A percentile compares a stretch with the other conserved stretches of the same genome.
phyloP scores from a whole-genome alignment of 805 yeast genomes.

The Metschnikowia sp. region DNA sequence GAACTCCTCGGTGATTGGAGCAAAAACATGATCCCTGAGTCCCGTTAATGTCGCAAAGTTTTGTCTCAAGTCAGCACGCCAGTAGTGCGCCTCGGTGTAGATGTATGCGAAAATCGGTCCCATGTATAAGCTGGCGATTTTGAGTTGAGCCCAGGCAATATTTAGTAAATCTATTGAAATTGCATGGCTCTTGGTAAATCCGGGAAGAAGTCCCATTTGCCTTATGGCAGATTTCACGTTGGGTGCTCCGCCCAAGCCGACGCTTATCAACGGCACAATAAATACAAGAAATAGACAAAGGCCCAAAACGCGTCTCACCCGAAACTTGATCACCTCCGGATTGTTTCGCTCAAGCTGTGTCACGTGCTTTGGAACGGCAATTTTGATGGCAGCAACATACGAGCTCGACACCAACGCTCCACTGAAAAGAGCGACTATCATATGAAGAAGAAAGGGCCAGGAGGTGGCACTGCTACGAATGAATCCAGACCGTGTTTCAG shows the following conservation, averaged over 20 bases:
- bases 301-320: constrained; percentile 36
- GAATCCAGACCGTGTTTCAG: too few species aligned
- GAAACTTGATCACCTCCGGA: constrained; percentile 36
- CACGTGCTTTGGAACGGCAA: constrained; percentile 22
- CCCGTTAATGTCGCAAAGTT: constrained; percentile 35
- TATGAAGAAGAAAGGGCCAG: background rate
- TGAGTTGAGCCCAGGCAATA: constrained; percentile 9
- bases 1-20: constrained; percentile 78
- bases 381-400: constrained; percentile 46
- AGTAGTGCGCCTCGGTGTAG: constrained; percentile 1
- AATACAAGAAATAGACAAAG: constrained; percentile 30
- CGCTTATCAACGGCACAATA: constrained; percentile 24
- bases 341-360: constrained; percentile 38
- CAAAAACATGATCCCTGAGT: constrained; percentile 57
- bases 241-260: constrained; percentile 8
- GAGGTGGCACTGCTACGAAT: too few species aligned
- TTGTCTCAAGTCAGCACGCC: constrained; percentile 17
- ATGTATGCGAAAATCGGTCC: constrained; percentile 20
- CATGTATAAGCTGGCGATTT: constrained; percentile 17
- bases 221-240: constrained; percentile 9
- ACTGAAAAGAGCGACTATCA: constrained; percentile 8
- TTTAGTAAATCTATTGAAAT: constrained; percentile 13
- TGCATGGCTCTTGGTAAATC: constrained; percentile 18
- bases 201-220: constrained; percentile 36
- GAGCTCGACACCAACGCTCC: constrained; percentile 37